Evolutionary conservation across 306 rosid genomes (phyloP), one percentile per base, ranked within the genome.

Genomic region (Styphnolobium japonicum): DNA sequence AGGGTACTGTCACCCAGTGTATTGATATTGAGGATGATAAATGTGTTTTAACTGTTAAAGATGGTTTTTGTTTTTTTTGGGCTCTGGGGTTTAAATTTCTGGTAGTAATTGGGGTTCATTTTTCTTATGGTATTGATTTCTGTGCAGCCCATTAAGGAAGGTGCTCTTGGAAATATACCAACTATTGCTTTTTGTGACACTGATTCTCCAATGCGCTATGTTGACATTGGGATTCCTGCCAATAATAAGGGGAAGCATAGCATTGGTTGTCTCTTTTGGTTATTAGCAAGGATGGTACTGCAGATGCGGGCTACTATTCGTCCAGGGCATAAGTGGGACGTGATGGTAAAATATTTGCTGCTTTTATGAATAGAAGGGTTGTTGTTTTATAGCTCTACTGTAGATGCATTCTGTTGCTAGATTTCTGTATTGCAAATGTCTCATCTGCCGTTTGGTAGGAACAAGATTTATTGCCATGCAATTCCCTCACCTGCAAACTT

Each of bases 241-340:
- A 93, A 93, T 48, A 93, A 93, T 75, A 93, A 93, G 90, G 97
- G 97, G 7, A 93, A 93, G 71, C 94, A 93, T 56, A 90, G 96
- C 78, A 89, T 93, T 37, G 97, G 96, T 15, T 93, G 97, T 63
- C 97, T 93, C 9, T 90, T 90, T 55, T 93, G 97, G 97, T 73
- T 93, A 16, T 82, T 93, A 27, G 94, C 94, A 27, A 86, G 96
- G 75, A 93, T 93, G 97, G 97, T 93, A 14, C 67, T 93, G 82
- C 91, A 90, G 83, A 93, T 93, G 97, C 86, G 97, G 7, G 91
- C 90, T 9, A 86, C 96, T 3, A 85, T 91, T 21, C 93, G 90
- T 58, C 88, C 89, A 4, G 93, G 96, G 18, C 91, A 68, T 10
- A 85, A 88, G 65, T 92, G 97, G 97, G 97, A 90, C 9, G 90